Base-by-base conservation (phyloP, 1,284 basidiomycete genomes). In the Trichosporon sp. region DNA sequence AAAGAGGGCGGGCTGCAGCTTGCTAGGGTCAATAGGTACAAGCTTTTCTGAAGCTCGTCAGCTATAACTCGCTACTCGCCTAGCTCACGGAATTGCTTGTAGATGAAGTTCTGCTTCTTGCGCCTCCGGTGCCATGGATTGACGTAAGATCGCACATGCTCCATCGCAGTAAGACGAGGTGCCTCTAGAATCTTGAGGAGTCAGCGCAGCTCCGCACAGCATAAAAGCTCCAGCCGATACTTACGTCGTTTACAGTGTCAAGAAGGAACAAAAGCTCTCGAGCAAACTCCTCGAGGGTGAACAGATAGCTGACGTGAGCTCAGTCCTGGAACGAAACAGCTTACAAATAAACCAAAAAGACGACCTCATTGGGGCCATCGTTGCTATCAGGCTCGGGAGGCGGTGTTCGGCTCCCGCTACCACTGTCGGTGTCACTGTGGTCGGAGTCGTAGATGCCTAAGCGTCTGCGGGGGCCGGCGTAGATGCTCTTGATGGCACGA, bases 231-330 rank as follows among this genome's bases (percentile, higher is more conserved):
- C n/a, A n/a, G n/a, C n/a, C n/a, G n/a, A n/a, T n/a, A n/a, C n/a
- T n/a, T n/a, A 78, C 77, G 62, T 89, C 84, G 59, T 86, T 83
- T 83, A 94, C 89, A 0, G 91, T 88, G 73, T 93, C 90, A 0
- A 92, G 84, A 4, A 96, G 85, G 40, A 87, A 87, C 49, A 89
- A 83, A 56, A 95, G 80, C 76, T 96, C 94, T 64, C 85, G 82
- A 6, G 90, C 86, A 74, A 95, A 95, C 75, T 96, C 94, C 78
- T 96, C 92, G 49, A 95, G 79, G 0, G 92, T 95, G 78, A 95
- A 96, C 65, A 95, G 89, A 79, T 93, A 94, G 81, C 92, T 94
- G 68, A 23, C 59, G 91, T 83, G n/a, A 75, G 75, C 59, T 81
- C 77, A 37, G 65, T 72, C n/a, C 29, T 56, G 19, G 1, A 0